Evolutionary conservation across 495 filamentous ascomycete species (phyloP).

Genomic region (Podospora didyma): DNA sequence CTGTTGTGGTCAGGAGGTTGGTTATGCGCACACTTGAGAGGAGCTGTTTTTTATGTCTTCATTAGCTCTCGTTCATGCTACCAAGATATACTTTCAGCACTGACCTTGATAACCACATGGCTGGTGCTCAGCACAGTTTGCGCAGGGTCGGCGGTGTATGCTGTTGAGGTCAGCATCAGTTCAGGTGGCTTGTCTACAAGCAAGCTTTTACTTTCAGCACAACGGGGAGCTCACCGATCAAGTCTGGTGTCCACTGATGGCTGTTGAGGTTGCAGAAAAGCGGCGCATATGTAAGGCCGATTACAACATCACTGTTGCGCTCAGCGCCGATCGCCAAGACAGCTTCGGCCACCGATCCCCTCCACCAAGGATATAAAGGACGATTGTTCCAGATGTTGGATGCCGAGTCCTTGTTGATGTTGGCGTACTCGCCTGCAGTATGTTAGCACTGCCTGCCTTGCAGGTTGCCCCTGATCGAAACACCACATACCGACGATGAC

Average conservation of each 20-base stretch:
- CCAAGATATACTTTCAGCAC: conserved; percentile 16
- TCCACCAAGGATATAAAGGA: conserved; percentile 45
- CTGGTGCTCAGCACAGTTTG: conserved; percentile 43
- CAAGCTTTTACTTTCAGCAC: too few species aligned
- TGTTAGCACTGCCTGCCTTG: neutral
- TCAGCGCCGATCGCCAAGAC: conserved; percentile 66
- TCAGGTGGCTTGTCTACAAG: too few species aligned
- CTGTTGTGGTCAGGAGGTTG: conserved; percentile 46
- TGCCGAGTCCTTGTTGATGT: conserved; percentile 42
- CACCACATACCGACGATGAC: conserved; percentile 24
- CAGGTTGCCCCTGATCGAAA: too few species aligned
- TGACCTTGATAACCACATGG: conserved; percentile 40
- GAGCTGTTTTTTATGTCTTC: conserved; percentile 21
- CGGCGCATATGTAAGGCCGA: conserved; percentile 30
- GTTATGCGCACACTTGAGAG: conserved; percentile 50
- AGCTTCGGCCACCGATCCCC: conserved; percentile 59
- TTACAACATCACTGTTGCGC: conserved; percentile 55
- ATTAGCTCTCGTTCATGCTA: neutral
- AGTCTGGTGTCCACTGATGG: conserved; percentile 33
- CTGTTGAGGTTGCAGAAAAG: conserved; percentile 31
- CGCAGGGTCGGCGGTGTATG: conserved; percentile 50
- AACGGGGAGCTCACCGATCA: neutral
- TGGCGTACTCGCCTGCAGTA: conserved; percentile 50
- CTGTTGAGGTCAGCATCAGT: neutral
- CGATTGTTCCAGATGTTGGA: conserved; percentile 34